Conservation (phyloP, 306 rosid genomes). For the Lathyrus aphaca region DNA sequence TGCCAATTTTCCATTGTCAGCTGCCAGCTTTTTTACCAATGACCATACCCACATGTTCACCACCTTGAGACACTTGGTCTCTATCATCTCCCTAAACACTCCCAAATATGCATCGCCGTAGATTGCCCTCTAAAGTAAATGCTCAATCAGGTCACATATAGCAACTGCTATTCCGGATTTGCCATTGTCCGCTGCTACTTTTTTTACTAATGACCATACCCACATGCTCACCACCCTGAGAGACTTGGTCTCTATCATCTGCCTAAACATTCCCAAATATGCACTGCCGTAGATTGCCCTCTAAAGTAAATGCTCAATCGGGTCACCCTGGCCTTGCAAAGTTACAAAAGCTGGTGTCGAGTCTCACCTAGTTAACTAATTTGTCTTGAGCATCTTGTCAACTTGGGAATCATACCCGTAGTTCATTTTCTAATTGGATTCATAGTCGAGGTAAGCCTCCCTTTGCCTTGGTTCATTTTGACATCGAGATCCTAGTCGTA, state of each 20-base stretch:
- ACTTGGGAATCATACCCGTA: background rate
- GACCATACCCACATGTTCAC: background rate
- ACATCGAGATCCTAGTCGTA: too few relatives aligned
- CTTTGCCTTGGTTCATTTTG: background rate
- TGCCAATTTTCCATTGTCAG: background rate
- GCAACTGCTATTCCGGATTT: background rate
- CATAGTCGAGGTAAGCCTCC: background rate
- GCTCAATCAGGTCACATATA: background rate
- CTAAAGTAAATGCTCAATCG: background rate
- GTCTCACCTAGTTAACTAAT: background rate
- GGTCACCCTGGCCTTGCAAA: background rate
- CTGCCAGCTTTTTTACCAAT: background rate
- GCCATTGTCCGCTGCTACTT: background rate
- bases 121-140: background rate
- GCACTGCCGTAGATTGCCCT: background rate
- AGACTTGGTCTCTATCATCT: constrained; percentile 6
- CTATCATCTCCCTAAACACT: background rate
- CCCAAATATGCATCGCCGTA: background rate
- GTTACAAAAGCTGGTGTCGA: background rate
- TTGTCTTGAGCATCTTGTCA: background rate
- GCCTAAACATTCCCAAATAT: background rate
- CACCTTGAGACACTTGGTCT: background rate
- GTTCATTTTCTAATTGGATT: background rate
- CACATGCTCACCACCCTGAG: background rate
- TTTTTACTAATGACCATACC: background rate